Evolutionary conservation across 2,329 filamentous ascomycete species (phyloP).

Genomic region (Westerdykella ornata): DNA sequence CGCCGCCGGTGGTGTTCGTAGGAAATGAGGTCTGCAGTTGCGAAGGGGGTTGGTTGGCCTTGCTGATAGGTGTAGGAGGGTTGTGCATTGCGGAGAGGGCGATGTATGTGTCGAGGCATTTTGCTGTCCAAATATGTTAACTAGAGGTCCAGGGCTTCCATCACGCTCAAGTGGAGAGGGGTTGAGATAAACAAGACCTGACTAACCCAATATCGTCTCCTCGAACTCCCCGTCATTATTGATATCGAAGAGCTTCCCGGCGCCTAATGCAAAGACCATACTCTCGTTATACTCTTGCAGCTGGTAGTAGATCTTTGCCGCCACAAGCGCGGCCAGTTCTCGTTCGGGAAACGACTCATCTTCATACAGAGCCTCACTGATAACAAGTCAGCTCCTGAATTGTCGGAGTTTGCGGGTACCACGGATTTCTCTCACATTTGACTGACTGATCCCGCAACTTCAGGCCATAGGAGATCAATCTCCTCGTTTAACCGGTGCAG

Average conservation of each 20-base stretch:
- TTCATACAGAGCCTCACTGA: constrained; percentile 92
- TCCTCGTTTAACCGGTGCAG: constrained; percentile 92
- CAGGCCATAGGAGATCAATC: constrained; percentile 95
- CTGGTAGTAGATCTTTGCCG: constrained; percentile 98
- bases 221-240: constrained; percentile 91
- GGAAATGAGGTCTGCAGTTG: constrained; percentile 76
- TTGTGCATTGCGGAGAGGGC: constrained; percentile 61
- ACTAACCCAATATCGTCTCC: constrained; percentile 85
- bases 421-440: constrained; percentile 67
- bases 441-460: constrained; percentile 85
- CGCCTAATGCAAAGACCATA: constrained; percentile 94
- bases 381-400: constrained; percentile 18
- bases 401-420: neutral
- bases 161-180: neutral
- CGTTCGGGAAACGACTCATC: constrained; percentile 91
- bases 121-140: constrained; percentile 47
- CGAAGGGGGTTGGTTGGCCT: constrained; percentile 49
- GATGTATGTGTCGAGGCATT: constrained; percentile 97
- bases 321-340: constrained; percentile 86
- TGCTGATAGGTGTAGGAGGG: constrained; percentile 46
- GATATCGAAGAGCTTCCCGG: constrained; percentile 90
- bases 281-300: constrained; percentile 98
- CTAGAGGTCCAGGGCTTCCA: neutral
- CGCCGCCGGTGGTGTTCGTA: constrained; percentile 56
- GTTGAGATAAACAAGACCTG: neutral